phyloP scores from a whole-genome alignment of 1,139 yeast species.

The Protomyces macrosporus region DNA sequence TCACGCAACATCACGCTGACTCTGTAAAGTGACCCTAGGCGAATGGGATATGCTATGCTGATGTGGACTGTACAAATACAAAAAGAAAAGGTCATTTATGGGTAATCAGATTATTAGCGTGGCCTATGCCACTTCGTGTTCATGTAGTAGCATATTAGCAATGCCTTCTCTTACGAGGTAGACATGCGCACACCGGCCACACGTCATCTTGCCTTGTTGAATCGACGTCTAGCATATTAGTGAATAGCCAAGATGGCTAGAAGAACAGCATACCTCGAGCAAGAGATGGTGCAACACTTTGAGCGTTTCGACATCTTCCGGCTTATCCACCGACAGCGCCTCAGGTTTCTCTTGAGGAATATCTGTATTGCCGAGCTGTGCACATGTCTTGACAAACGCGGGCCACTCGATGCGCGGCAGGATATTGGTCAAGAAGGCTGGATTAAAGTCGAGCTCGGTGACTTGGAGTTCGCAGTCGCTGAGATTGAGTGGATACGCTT shows the following conservation, averaged over 20 bases:
- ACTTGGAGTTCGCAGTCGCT: conserved; percentile 67
- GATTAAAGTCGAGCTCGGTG: conserved; percentile 76
- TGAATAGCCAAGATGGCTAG: conserved; percentile 22
- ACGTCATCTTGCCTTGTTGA: conserved; percentile 79
- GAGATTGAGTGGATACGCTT: conserved; percentile 75
- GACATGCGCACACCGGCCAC: conserved; percentile 78
- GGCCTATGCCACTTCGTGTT: conserved; percentile 48
- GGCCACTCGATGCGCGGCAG: conserved; percentile 83
- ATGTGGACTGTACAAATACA: background rate
- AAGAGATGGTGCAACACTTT: conserved; percentile 71
- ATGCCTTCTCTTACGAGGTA: conserved; percentile 88
- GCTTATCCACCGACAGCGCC: conserved; percentile 47
- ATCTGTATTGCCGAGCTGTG: conserved; percentile 63
- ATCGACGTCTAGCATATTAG: conserved; percentile 53
- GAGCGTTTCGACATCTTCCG: conserved; percentile 53
- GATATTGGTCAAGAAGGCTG: conserved; percentile 71
- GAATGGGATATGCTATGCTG: background rate
- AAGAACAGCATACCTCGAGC: conserved; percentile 46
- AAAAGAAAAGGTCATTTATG: background rate
- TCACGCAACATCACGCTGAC: conserved; percentile 6
- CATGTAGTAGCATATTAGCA: conserved; percentile 90
- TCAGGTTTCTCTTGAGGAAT: conserved; percentile 66
- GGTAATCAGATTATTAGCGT: background rate
- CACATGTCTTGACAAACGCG: conserved; percentile 71
- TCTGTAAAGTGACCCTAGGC: background rate